These are phyloP conservation scores for Hypoxylon sp. DNA, from an alignment of 2,329 filamentous ascomycete genomes.

Conservation along the genomic window DNA sequence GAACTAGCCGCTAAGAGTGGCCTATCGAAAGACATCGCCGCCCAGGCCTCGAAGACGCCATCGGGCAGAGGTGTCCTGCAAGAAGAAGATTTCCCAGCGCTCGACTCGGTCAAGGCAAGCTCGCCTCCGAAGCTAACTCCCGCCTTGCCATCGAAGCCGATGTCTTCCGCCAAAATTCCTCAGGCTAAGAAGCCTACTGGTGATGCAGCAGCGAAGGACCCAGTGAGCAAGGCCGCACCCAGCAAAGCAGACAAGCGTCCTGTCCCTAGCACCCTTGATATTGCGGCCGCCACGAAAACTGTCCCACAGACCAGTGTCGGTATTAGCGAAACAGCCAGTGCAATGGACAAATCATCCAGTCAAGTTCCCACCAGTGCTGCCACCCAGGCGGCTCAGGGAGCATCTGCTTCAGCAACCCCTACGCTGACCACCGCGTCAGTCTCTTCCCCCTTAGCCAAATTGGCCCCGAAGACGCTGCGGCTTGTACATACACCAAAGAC, in stretches of 20 bases:
- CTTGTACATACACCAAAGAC: slow-evolving; percentile 72
- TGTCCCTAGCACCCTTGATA: slow-evolving; percentile 56
- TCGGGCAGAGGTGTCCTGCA: slow-evolving; percentile 54
- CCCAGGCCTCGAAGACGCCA: slow-evolving; percentile 49
- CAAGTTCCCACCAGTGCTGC: slow-evolving; percentile 37
- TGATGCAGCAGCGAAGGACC: slow-evolving; percentile 36
- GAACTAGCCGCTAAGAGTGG: slow-evolving; percentile 55
- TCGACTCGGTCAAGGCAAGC: slow-evolving; percentile 56
- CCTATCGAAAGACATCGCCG: slow-evolving; percentile 55
- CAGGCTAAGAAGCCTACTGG: slow-evolving; percentile 41
- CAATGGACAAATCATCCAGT: slow-evolving; percentile 45
- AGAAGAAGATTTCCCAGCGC: slow-evolving; percentile 69
- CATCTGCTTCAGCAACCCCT: slow-evolving; percentile 59
- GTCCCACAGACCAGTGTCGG: slow-evolving; percentile 33
- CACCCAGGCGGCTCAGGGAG: slow-evolving; percentile 45
- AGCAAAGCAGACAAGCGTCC: slow-evolving; percentile 50
- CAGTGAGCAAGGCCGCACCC: slow-evolving; percentile 41
- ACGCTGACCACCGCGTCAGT: slow-evolving; percentile 55
- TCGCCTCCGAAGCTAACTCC: slow-evolving; percentile 47
- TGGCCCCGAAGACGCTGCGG: slow-evolving; percentile 71
- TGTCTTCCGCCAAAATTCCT: slow-evolving; percentile 42
- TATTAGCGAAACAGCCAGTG: slow-evolving; percentile 28
- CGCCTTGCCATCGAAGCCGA: slow-evolving; percentile 44
- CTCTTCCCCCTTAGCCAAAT: slow-evolving; percentile 60
- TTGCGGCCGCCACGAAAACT: slow-evolving; percentile 56